Base-by-base conservation (phyloP, 2,329 filamentous ascomycete species). In the Diaporthe ilicicola region DNA sequence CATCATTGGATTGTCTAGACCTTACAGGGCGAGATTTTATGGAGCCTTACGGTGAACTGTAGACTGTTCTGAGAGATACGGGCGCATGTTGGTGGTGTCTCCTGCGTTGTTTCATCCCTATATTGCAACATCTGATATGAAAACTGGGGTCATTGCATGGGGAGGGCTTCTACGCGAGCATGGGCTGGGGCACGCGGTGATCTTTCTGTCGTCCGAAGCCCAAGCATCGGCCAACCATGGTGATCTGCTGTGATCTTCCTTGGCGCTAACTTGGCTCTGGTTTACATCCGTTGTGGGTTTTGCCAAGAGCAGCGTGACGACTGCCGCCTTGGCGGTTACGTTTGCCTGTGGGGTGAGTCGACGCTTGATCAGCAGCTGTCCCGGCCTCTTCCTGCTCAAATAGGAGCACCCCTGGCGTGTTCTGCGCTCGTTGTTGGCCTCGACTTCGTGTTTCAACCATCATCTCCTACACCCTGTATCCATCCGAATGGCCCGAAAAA, bases 251-350 rank as follows among this genome's bases (percentile, higher is more conserved):
- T 17, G 66, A 68, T 68, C 29, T 59, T 22, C 66, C 53, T 56
- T 50, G 27, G 53, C 53, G 27, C 65, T 34, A 50, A 44, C 66
- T 59, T 59, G 66, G 59, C 59, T 64, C 34, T 29, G 44, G 17
- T 50, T 37, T 29, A 24, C 59, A n/a, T 59, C 19, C 17, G 6
- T 12, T 59, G 66, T 68, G 66, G 66, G 46, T 50, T 34, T 22
- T 13, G 53, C 66, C 53, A 68, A 68, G 53, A 37, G 22, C n/a
- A 9, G 39, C 22, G 55, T 68, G 44, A 68, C 44, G 66, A 59
- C 37, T 59, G 44, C 53, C 53, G 66, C 19, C 66, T 59, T 59
- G 66, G 66, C 66, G 34, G 66, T 68, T 68, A 51, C 53, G 53
- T 39, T 59, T 17, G 24, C 42, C n/a, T 59, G 66, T 68, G 53